Evolutionary conservation across 768 basidiomycete genomes (phyloP).

Genomic region (Trametes coccinea): DNA sequence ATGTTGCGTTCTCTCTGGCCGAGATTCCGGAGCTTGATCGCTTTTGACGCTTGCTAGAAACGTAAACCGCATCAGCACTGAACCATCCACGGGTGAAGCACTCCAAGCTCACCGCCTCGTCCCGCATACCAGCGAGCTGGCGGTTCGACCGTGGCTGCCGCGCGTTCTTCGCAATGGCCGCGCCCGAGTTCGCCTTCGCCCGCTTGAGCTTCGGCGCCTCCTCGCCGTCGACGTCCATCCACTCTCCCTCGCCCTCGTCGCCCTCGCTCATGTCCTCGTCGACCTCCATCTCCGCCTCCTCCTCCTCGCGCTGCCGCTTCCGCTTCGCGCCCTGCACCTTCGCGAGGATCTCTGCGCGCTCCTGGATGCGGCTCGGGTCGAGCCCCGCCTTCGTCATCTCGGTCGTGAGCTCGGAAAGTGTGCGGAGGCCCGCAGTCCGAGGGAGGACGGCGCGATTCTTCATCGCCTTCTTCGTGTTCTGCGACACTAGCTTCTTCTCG

Average conservation of each 20-base stretch:
- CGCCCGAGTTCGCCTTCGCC: constrained; percentile 61
- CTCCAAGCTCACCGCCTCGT: constrained; percentile 56
- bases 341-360: constrained; percentile 82
- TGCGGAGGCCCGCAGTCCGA: constrained; percentile 69
- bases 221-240: constrained; percentile 41
- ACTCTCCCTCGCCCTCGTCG: constrained; percentile 44
- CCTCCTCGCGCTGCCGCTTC: constrained; percentile 64
- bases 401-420: constrained; percentile 71
- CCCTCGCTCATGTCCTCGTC: constrained; percentile 45
- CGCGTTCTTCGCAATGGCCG: constrained; percentile 47
- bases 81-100: background rate
- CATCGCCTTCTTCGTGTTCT: constrained; percentile 79
- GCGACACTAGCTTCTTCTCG: constrained; percentile 67
- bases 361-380: constrained; percentile 85
- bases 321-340: constrained; percentile 71
- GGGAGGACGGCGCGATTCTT: constrained; percentile 83
- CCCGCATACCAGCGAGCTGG: constrained; percentile 76
- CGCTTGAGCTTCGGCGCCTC: constrained; percentile 59
- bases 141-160: constrained; percentile 71
- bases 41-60: constrained; percentile 73
- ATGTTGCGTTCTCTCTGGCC: constrained; percentile 86
- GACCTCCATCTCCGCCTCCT: constrained; percentile 66
- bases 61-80: constrained; percentile 3
- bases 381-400: constrained; percentile 87
- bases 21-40: constrained; percentile 80